These are phyloP conservation scores for Termitomyces sp. DNA, from an alignment of 1,284 basidiomycete species.

Conservation along the genomic window DNA sequence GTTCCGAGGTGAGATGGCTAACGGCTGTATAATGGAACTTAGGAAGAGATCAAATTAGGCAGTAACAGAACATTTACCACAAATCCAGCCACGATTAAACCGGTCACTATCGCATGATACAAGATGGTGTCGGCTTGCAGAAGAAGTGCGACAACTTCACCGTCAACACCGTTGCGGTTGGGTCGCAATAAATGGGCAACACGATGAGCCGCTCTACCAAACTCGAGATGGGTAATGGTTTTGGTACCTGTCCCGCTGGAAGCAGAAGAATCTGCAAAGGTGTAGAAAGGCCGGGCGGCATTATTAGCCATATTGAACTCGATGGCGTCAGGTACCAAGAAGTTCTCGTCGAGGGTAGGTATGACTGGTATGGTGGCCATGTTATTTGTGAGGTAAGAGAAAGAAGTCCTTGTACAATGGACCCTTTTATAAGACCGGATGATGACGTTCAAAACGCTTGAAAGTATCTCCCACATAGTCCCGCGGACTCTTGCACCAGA, in stretches of 20 bases:
- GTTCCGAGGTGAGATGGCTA: constrained; percentile 30
- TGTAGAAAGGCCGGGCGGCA: constrained; percentile 14
- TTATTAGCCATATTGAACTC: constrained; percentile 17
- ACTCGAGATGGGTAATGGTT: constrained; percentile 21
- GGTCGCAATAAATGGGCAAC: constrained; percentile 20
- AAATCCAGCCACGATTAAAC: constrained; percentile 20
- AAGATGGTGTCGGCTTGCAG: constrained; percentile 18
- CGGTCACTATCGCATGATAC: constrained; percentile 20
- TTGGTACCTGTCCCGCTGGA: not conserved
- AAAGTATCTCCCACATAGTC: not conserved
- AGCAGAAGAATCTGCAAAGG: constrained; percentile 10
- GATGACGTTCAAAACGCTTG: no score
- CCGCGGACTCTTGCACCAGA: not conserved
- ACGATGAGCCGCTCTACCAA: constrained; percentile 22
- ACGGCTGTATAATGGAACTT: constrained; percentile 23
- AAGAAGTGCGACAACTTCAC: constrained; percentile 19
- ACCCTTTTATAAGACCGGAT: not conserved
- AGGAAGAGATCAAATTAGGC: not conserved
- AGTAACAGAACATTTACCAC: constrained; percentile 14
- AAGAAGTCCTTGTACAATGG: not conserved
- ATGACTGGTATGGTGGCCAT: constrained; percentile 6
- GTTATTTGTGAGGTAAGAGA: not conserved
- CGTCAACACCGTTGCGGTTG: constrained; percentile 14
- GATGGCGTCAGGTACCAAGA: constrained; percentile 16
- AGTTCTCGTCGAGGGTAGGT: constrained; percentile 14